A percentile compares a stretch with the other conserved stretches of the same genome.
These are phyloP conservation scores for Ganoderma boninense DNA, from an alignment of 1,284 basidiomycete species.

Conservation along the genomic window DNA sequence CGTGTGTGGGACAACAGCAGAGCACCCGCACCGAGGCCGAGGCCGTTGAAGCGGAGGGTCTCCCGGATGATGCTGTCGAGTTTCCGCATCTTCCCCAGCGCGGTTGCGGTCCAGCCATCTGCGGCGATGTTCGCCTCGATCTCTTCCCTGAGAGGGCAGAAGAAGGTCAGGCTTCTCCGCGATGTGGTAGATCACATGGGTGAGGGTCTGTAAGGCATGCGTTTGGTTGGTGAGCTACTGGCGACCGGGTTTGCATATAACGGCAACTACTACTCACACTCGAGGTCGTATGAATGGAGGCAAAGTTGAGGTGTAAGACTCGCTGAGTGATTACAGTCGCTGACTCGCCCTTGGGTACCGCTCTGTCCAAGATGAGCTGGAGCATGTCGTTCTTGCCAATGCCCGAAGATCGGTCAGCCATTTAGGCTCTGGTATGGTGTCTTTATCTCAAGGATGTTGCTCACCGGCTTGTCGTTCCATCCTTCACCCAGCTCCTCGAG, in stretches of 20 bases:
- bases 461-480: neutral
- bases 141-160: slow-evolving; percentile 54
- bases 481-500: neutral
- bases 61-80: slow-evolving; percentile 63
- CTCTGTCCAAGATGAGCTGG: slow-evolving; percentile 51
- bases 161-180: slow-evolving; percentile 51
- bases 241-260: too few species aligned
- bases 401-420: neutral
- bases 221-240: neutral
- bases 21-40: slow-evolving; percentile 31
- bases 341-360: slow-evolving; percentile 40
- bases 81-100: slow-evolving; percentile 53
- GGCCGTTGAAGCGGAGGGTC: slow-evolving; percentile 47
- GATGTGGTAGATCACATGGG: slow-evolving; percentile 49
- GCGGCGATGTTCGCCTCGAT: slow-evolving; percentile 44
- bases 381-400: slow-evolving; percentile 50
- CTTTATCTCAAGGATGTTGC: neutral
- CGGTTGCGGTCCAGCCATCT: slow-evolving; percentile 55
- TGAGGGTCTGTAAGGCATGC: slow-evolving; percentile 41
- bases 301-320: slow-evolving; percentile 54
- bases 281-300: slow-evolving; percentile 50
- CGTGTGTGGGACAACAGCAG: neutral
- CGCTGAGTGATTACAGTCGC: slow-evolving; percentile 45
- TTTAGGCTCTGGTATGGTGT: too few species aligned
- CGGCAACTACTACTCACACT: slow-evolving; percentile 35